Percentiles rank a stretch among this genome's conserved stretches.
phyloP scores from a whole-genome alignment of 352 stramenopile species.

The Globisporangium middletonii region DNA sequence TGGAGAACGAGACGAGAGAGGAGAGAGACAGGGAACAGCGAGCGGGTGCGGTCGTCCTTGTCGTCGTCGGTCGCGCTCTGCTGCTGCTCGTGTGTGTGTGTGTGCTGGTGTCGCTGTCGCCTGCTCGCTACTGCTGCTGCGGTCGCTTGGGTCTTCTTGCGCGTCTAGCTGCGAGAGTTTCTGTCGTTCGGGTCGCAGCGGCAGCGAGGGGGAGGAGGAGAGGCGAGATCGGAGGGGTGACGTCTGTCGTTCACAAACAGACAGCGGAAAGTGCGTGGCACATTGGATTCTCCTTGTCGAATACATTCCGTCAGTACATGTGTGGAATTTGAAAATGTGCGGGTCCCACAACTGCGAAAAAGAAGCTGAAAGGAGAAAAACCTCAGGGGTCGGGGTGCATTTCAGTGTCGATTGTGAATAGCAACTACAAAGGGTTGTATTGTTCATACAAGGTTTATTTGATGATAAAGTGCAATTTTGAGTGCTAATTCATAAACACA shows the following conservation, averaged over 20 bases:
- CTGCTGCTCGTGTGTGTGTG: not conserved
- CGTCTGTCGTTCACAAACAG: not conserved
- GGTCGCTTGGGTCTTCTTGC: not conserved
- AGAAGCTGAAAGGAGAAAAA: conserved; percentile 3
- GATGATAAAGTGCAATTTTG: not conserved
- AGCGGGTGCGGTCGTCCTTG: not conserved
- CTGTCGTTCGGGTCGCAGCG: conserved; percentile 1
- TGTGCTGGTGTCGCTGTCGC: not conserved
- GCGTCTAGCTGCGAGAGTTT: not conserved
- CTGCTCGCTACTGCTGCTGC: conserved; percentile 1
- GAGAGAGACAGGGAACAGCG: conserved; percentile 5
- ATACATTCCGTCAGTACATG: too few relatives aligned
- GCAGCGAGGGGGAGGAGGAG: not conserved
- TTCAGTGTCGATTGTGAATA: too few relatives aligned
- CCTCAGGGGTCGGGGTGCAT: not conserved
- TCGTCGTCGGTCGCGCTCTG: not conserved
- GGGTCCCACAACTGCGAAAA: not conserved
- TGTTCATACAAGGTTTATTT: too few relatives aligned
- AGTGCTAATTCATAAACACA: not conserved
- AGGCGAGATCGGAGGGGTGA: not conserved
- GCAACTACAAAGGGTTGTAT: too few relatives aligned
- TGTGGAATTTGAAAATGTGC: too few relatives aligned
- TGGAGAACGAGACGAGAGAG: not conserved
- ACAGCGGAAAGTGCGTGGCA: not conserved
- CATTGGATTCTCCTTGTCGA: not conserved